Evolutionary conservation across 768 basidiomycete species (phyloP), one percentile per base, ranked within the genome.

Genomic region (Xerocomus brunneocitrinus): DNA sequence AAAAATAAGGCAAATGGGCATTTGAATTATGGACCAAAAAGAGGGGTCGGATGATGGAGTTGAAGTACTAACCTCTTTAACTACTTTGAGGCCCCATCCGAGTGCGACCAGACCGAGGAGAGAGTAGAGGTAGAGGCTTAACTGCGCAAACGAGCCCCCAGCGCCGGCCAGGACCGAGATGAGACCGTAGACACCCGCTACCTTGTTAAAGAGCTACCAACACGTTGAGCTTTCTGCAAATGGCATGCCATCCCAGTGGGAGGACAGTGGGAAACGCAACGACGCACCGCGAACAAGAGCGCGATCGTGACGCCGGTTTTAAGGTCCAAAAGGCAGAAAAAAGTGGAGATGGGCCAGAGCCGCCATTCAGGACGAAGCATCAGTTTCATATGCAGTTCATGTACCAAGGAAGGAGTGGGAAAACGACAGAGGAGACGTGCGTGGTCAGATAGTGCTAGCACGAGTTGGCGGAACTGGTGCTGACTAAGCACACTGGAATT

Each of bases 101-200:
- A 95, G 79, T 0, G 83, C 90, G 13, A 85, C 76, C 40, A 98
- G 80, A 38, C 85, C 91, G 25, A 86, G 68, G 52, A 88, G 85
- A 9, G 95, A 98, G 75, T 99, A 99, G 19, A 94, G 77, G 71
- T 98, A 98, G 65, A 95, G 79, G 69, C 85, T 89, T 55, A 98
- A 78, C 71, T 99, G 97, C 0, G 88, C 84, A 60, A 93, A 84
- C n/a, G 87, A 85, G n/a, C 89, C 87, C n/a, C 90, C 92, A 30
- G 90, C 87, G 19, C 95, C 95, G 1, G 88, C 89, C 54, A 94
- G 72, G 52, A 94, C 81, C 5, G 94, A 95, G 54, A 99, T 85
- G 53, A 99, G 81, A 51, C 97, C 97, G 67, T 98, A 99, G 8
- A 98, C 82, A 47, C 97, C 95, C 19, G 97, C 95, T 47, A 95